phyloP scores from a whole-genome alignment of 2,329 filamentous ascomycete species.

The Daldinia sp. region DNA sequence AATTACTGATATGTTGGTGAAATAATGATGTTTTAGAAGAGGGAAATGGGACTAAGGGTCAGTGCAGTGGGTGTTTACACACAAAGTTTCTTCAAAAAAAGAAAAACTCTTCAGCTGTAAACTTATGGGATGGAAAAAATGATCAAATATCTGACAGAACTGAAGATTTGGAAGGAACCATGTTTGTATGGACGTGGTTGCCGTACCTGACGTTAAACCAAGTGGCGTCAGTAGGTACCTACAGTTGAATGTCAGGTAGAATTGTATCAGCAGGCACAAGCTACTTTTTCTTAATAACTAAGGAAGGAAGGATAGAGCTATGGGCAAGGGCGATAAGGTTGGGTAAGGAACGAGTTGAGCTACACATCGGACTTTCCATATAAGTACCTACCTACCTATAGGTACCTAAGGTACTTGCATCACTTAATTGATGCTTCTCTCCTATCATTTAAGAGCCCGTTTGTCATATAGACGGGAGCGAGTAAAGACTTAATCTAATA shows the following conservation, averaged over 20 bases:
- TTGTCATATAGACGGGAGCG: not conserved
- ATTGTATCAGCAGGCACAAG: not conserved
- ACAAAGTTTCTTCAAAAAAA: not conserved
- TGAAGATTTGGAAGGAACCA: not conserved
- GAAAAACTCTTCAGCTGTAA: not conserved
- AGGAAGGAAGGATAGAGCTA: not conserved
- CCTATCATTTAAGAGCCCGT: not conserved
- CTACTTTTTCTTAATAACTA: not conserved
- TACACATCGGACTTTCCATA: not conserved
- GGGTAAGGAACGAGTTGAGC: not conserved
- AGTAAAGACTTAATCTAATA: too few species aligned
- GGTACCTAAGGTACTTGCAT: not conserved
- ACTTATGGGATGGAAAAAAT: not conserved
- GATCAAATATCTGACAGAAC: not conserved
- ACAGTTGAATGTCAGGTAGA: not conserved
- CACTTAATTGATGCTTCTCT: not conserved
- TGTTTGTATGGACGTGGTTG: not conserved
- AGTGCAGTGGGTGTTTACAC: not conserved
- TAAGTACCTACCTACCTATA: too few species aligned
- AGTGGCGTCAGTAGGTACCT: not conserved
- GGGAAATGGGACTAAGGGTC: not conserved
- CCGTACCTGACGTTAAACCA: not conserved
- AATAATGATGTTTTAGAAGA: not conserved
- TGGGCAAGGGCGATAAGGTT: not conserved
- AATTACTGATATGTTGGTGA: not conserved